These are phyloP conservation scores for Fistulinella prunicolor DNA, from an alignment of 768 basidiomycete genomes.

Conservation along the genomic window DNA sequence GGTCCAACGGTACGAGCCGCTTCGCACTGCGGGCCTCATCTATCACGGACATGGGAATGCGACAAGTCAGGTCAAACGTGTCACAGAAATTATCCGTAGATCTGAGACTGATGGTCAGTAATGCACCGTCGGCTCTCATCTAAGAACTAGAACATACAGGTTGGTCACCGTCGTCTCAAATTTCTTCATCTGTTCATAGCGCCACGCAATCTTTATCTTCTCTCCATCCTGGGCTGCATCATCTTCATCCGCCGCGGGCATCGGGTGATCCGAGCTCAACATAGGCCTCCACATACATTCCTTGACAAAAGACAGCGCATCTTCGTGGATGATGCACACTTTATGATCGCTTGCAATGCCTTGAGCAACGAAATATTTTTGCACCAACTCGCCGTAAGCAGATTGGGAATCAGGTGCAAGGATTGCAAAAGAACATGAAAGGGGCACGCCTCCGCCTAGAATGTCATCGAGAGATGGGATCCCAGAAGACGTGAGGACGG, in stretches of 20 bases:
- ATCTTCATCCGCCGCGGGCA: slow-evolving; percentile 31
- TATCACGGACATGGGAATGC: slow-evolving; percentile 51
- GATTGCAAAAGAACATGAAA: slow-evolving; percentile 69
- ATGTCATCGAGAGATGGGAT: slow-evolving; percentile 94
- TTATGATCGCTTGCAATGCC: slow-evolving; percentile 73
- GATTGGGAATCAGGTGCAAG: slow-evolving; percentile 87
- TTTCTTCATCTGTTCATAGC: slow-evolving; percentile 91
- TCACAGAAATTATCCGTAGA: slow-evolving; percentile 61
- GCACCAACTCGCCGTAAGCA: slow-evolving; percentile 78
- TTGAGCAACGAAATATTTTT: slow-evolving; percentile 88
- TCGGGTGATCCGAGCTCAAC: slow-evolving; percentile 8
- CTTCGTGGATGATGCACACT: slow-evolving; percentile 62
- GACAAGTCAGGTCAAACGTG: slow-evolving; percentile 69
- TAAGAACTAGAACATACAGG: slow-evolving; percentile 42
- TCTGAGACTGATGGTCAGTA: slow-evolving; percentile 32
- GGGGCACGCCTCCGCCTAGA: slow-evolving; percentile 86
- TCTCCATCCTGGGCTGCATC: slow-evolving; percentile 40
- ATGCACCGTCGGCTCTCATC: slow-evolving; percentile 1
- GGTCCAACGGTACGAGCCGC: slow-evolving; percentile 36
- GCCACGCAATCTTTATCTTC: slow-evolving; percentile 94
- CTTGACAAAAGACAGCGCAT: slow-evolving; percentile 54
- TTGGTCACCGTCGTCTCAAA: slow-evolving; percentile 81
- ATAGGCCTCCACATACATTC: slow-evolving; percentile 80
- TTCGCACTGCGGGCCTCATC: slow-evolving; percentile 41
- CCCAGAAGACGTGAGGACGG: slow-evolving; percentile 74